Base-by-base conservation (phyloP, 2,329 filamentous ascomycete genomes). In the Dactylellina haptotyla region DNA sequence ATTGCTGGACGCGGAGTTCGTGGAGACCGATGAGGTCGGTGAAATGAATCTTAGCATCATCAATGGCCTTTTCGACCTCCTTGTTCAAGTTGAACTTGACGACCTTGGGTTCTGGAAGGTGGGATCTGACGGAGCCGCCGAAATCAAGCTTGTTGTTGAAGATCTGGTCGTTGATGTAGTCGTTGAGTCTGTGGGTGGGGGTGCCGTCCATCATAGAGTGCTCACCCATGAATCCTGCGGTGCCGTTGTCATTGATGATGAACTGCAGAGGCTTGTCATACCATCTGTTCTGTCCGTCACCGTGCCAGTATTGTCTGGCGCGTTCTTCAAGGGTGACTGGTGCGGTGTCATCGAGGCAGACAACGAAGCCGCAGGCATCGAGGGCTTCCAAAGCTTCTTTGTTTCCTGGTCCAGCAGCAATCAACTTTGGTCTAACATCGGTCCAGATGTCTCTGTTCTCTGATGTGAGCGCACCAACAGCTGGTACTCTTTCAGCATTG, bases 171-270 rank as follows among this genome's bases (percentile, higher is more conserved):
- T 94, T 96, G 80, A 96, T 87, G 80, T 93, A 95, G 85, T 99
- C 95, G 82, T 97, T 99, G 14, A 99, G 86, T 46, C 96, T 90
- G 83, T 98, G 95, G 1, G 96, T 99, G 0, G 96, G 93, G 4
- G 95, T 99, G 76, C 96, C 95, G 80, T 99, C 95, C 96, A 99
- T 99, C 95, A 99, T 98, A 79, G 91, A 96, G 86, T 99, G 95
- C 83, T 99, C 95, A 79, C 95, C 95, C 86, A 93, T 94, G 86
- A 99, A 99, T 75, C 95, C 95, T 1, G 95, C 91, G 5, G 95
- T 96, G 78, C 95, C 95, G 81, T 99, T 99, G 81, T 99, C 93
- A 82, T 97, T 97, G 83, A 99, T 82, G 80, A 99, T 96, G 84
- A 99, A 98, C 83, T 99, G 94, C 61, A 97, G 84, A 4, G 95